These are phyloP conservation scores for Yamadazyma paraphyllophila DNA, from an alignment of 805 yeast species.

Conservation along the genomic window DNA sequence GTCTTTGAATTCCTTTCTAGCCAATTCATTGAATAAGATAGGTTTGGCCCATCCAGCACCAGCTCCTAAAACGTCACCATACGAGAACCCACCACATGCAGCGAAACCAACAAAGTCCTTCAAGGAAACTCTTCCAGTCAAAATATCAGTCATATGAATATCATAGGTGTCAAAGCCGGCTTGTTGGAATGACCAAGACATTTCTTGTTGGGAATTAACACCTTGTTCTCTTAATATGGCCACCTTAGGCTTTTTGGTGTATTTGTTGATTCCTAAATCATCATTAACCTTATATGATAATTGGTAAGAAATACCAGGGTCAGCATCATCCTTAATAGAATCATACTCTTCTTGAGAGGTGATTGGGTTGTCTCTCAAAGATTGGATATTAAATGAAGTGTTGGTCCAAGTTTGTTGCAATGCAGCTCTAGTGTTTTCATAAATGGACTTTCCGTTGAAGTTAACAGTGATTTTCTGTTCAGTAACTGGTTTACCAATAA, in stretches of 20 bases:
- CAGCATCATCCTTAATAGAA: slow-evolving; percentile 69
- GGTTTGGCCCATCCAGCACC: slow-evolving; percentile 99
- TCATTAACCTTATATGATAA: slow-evolving; percentile 66
- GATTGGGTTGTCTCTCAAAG: slow-evolving; percentile 90
- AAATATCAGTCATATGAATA: slow-evolving; percentile 93
- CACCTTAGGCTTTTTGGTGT: slow-evolving; percentile 68
- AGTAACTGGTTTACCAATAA: slow-evolving; percentile 67
- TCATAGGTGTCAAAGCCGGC: slow-evolving; percentile 95
- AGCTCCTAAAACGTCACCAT: slow-evolving; percentile 98
- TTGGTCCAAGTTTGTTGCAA: slow-evolving; percentile 83
- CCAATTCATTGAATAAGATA: slow-evolving; percentile 76
- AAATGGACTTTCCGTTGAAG: slow-evolving; percentile 46
- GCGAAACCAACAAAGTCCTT: slow-evolving; percentile 88
- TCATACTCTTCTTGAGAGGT: slow-evolving; percentile 84
- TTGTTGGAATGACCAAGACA: slow-evolving; percentile 95
- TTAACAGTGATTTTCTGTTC: slow-evolving; percentile 49
- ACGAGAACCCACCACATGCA: slow-evolving; percentile 98
- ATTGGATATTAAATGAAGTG: slow-evolving; percentile 88
- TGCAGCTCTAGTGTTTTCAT: slow-evolving; percentile 57
- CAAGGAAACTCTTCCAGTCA: slow-evolving; percentile 67
- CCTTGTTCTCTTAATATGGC: slow-evolving; percentile 98
- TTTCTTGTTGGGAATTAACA: slow-evolving; percentile 95
- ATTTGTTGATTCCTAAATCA: slow-evolving; percentile 36
- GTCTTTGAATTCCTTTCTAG: slow-evolving; percentile 69
- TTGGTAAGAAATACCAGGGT: slow-evolving; percentile 87